A percentile compares a stretch with the other conserved stretches of the same genome.
phyloP scores from a whole-genome alignment of 2,329 filamentous ascomycete species.

The Claviceps sp. region DNA sequence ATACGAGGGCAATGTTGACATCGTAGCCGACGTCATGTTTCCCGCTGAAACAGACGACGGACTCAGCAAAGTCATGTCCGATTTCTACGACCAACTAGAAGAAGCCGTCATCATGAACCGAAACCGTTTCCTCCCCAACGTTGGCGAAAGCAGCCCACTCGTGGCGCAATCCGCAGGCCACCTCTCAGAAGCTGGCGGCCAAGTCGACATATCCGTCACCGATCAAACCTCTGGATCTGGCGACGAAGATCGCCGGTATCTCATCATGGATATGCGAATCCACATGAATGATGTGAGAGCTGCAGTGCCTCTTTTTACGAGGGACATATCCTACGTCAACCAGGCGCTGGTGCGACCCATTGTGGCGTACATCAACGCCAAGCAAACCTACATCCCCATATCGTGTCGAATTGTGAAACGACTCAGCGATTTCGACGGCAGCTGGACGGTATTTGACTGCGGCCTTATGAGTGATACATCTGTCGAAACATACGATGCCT shows the following conservation, averaged over 20 bases:
- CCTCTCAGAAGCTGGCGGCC: constrained; percentile 17
- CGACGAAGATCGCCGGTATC: constrained; percentile 57
- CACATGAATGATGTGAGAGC: constrained; percentile 92
- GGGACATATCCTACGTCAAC: constrained; percentile 87
- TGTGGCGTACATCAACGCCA: constrained; percentile 94
- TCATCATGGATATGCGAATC: constrained; percentile 90
- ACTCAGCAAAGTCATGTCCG: constrained; percentile 87
- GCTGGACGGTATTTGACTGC: constrained; percentile 89
- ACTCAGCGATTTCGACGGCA: constrained; percentile 79
- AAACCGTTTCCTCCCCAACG: constrained; percentile 45
- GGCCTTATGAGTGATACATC: constrained; percentile 88
- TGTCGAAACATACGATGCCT: constrained; percentile 88
- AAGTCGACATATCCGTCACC: constrained; percentile 4
- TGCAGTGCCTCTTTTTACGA: constrained; percentile 82
- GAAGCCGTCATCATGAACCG: constrained; percentile 75
- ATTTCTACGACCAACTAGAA: constrained; percentile 93
- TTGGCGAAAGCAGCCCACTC: constrained; percentile 15
- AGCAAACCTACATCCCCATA: constrained; percentile 89
- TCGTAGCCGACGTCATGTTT: constrained; percentile 90
- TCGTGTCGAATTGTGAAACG: constrained; percentile 89
- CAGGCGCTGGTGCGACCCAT: constrained; percentile 91
- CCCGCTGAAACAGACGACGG: constrained; percentile 79
- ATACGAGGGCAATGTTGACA: constrained; percentile 90
- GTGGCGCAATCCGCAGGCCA: constrained; percentile 18
- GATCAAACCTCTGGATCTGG: constrained; percentile 6